These are phyloP conservation scores for Umbelopsis sp. DNA, from an alignment of 192 early-diverging fungal species.

Conservation along the genomic window DNA sequence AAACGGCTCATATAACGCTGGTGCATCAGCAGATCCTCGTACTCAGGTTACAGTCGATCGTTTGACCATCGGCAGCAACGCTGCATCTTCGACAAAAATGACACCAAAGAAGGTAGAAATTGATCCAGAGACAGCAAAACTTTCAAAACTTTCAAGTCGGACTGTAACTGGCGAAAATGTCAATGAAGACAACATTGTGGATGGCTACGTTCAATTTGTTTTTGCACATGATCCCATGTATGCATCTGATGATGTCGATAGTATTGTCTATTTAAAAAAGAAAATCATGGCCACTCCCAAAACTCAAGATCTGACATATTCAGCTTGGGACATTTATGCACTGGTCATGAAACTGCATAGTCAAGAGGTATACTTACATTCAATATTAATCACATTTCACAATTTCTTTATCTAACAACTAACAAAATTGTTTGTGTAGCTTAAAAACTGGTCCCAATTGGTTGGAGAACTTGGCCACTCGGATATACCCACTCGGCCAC, in stretches of 20 bases:
- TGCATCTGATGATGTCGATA: constrained; percentile 34
- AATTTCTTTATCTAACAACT: not conserved
- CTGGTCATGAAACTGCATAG: constrained; percentile 36
- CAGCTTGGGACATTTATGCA: constrained; percentile 40
- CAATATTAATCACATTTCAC: not conserved
- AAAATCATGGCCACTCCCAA: constrained; percentile 41
- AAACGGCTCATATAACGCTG: not conserved
- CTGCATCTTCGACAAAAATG: not conserved
- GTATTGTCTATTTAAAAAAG: constrained; percentile 34
- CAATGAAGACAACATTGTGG: constrained; percentile 26
- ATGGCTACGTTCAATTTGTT: constrained; percentile 44
- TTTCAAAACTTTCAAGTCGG: not conserved
- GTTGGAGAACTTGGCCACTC: constrained; percentile 42
- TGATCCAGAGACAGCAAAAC: constrained; percentile 6
- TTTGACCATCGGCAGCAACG: not conserved
- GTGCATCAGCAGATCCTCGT: not conserved
- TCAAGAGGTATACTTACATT: constrained; percentile 32
- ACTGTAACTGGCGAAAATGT: constrained; percentile 36
- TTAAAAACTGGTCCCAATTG: constrained; percentile 47
- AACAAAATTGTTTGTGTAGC: constrained; percentile 13
- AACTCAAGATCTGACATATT: constrained; percentile 39
- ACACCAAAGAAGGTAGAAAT: not conserved
- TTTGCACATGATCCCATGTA: constrained; percentile 37
- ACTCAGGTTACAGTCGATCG: not conserved
- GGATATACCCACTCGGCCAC: constrained; percentile 37